A percentile compares a stretch with the other conserved stretches of the same genome.
Conservation (phyloP, 1,139 yeast species). For the Nakaseomyces bracarensis region DNA sequence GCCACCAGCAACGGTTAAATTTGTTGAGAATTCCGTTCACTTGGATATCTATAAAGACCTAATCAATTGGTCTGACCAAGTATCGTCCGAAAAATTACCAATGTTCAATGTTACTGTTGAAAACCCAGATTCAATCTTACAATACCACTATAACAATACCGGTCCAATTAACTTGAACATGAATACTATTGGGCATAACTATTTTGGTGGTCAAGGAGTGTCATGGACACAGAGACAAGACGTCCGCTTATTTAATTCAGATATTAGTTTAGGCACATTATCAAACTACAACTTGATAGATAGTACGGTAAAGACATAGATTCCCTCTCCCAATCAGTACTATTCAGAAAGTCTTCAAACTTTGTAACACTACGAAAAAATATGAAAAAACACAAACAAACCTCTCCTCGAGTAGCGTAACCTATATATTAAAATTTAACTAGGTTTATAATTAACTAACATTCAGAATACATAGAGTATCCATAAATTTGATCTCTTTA, state of each 20-base stretch:
- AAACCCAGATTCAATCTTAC: background rate
- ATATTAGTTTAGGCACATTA: background rate
- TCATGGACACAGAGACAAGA: no score
- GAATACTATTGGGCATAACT: background rate
- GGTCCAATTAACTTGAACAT: background rate
- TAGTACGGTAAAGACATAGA: no score
- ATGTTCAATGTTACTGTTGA: background rate
- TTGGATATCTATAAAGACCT: constrained; percentile 7
- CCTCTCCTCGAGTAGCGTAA: no score
- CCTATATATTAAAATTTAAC: no score
- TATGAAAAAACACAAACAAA: no score
- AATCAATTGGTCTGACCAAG: constrained; percentile 6
- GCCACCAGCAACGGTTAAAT: constrained; percentile 5
- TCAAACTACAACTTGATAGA: background rate
- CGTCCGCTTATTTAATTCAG: background rate
- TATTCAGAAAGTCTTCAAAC: background rate
- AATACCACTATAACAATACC: background rate
- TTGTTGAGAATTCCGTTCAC: constrained; percentile 1
- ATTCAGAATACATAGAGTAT: no score
- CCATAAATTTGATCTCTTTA: no score
- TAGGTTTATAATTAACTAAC: no score
- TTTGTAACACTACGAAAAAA: no score
- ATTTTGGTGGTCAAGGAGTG: background rate
- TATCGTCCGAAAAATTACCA: background rate
- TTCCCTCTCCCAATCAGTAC: background rate